Percentiles rank a stretch among this genome's conserved stretches.
phyloP scores from a whole-genome alignment of 2,329 filamentous ascomycete species.

The Cryphonectria nitschkei region DNA sequence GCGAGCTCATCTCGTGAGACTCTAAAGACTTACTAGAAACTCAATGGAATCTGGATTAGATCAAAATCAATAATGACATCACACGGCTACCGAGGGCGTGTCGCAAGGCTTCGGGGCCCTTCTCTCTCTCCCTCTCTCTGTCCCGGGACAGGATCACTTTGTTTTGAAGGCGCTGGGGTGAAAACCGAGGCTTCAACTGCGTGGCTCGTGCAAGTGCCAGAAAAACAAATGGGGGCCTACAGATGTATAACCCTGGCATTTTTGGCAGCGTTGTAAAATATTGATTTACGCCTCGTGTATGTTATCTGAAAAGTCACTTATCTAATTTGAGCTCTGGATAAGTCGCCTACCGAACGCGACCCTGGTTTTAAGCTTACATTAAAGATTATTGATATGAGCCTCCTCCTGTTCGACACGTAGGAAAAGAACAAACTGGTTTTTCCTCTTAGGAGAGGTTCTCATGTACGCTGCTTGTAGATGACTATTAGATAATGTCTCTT shows the following conservation, averaged over 20 bases:
- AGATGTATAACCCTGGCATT: conserved; percentile 3
- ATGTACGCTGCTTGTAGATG: background rate
- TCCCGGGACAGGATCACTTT: background rate
- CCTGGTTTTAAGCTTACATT: background rate
- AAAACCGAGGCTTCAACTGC: background rate
- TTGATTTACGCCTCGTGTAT: background rate
- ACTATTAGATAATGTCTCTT: background rate
- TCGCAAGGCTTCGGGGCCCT: conserved; percentile 4
- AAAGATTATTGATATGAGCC: background rate
- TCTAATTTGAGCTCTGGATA: background rate
- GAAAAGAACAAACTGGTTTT: background rate
- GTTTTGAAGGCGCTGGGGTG: background rate
- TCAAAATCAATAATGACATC: conserved; percentile 11
- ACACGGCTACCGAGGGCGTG: background rate
- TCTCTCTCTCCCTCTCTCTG: background rate
- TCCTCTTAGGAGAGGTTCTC: background rate
- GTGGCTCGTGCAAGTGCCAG: background rate
- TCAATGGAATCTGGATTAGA: conserved; percentile 11
- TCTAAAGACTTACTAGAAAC: conserved; percentile 9
- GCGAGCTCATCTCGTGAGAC: background rate
- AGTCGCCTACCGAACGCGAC: background rate
- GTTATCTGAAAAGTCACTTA: background rate
- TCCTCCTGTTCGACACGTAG: background rate
- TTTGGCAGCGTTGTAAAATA: background rate
- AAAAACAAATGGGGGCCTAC: background rate